Conservation (phyloP, 1,284 basidiomycete species). For the Puccinia brachypodii region DNA sequence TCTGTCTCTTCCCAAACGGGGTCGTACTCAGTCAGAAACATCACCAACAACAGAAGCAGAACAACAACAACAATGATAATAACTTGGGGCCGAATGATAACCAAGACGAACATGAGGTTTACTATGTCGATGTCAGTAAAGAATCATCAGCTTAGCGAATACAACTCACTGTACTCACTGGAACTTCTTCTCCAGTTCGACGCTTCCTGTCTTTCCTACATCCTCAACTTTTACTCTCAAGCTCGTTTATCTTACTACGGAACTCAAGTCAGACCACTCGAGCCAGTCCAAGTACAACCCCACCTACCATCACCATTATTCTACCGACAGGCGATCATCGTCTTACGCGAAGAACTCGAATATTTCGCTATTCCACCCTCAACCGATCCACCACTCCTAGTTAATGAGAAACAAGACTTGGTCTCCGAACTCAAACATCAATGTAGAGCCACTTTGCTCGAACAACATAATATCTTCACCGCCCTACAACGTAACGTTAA, state of each 20-base stretch:
- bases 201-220: conserved; percentile 90
- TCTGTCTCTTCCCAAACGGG: conserved; percentile 97
- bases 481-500: conserved; percentile 97
- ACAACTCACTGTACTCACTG: neutral
- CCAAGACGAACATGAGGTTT: conserved; percentile 47
- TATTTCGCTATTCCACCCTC: conserved; percentile 86
- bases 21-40: conserved; percentile 87
- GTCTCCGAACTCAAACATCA: conserved; percentile 77
- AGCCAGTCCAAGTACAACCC: conserved; percentile 59
- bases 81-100: conserved; percentile 65
- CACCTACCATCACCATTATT: conserved; percentile 78
- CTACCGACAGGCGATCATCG: conserved; percentile 96
- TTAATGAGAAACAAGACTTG: conserved; percentile 65
- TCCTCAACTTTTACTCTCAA: conserved; percentile 83
- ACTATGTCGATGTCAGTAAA: conserved; percentile 38
- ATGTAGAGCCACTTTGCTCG: conserved; percentile 83
- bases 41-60: conserved; percentile 58
- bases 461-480: conserved; percentile 90
- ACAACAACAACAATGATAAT: conserved; percentile 60
- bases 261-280: conserved; percentile 63
- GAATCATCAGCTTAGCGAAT: neutral
- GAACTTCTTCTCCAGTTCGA: conserved; percentile 70
- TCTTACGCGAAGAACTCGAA: conserved; percentile 94
- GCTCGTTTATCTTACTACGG: conserved; percentile 92
- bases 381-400: conserved; percentile 60